phyloP scores from a whole-genome alignment of 2,329 filamentous ascomycete species.

The Trichoderma sp. region DNA sequence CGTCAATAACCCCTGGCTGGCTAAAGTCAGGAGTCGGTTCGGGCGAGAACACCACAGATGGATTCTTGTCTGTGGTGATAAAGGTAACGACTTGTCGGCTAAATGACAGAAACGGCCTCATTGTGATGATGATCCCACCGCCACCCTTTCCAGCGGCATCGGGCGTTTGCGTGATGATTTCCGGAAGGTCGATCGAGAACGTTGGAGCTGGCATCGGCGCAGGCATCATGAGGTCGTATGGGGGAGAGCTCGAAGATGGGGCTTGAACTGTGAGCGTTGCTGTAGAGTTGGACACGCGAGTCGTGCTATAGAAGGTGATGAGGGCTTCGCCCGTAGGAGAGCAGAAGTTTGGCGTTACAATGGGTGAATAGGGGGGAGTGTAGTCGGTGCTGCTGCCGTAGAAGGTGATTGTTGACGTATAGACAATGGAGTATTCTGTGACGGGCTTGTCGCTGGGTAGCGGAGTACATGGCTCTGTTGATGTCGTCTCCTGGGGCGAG shows the following conservation, averaged over 20 bases:
- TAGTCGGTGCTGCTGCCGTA: constrained; percentile 50
- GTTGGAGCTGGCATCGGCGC: background rate
- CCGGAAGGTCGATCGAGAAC: constrained; percentile 11
- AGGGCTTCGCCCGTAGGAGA: constrained; percentile 23
- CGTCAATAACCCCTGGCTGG: constrained; percentile 26
- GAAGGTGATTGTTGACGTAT: constrained; percentile 56
- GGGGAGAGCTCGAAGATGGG: background rate
- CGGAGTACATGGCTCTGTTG: constrained; percentile 41
- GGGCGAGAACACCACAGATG: constrained; percentile 50
- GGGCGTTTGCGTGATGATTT: background rate
- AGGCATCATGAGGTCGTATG: background rate
- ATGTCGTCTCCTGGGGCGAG: constrained; percentile 25
- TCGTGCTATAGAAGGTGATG: constrained; percentile 16
- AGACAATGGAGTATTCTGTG: constrained; percentile 49
- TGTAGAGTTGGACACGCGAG: constrained; percentile 22
- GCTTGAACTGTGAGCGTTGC: background rate
- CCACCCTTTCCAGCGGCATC: background rate
- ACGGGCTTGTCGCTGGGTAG: constrained; percentile 37
- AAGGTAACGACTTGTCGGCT: constrained; percentile 46
- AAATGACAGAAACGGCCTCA: constrained; percentile 7
- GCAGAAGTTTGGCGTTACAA: constrained; percentile 47
- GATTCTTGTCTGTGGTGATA: constrained; percentile 59
- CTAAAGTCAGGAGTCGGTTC: constrained; percentile 47
- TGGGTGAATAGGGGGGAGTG: constrained; percentile 48
- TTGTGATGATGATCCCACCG: constrained; percentile 14